phyloP scores from a whole-genome alignment of 192 early-diverging fungal genomes.

The Backusella morwellensis region DNA sequence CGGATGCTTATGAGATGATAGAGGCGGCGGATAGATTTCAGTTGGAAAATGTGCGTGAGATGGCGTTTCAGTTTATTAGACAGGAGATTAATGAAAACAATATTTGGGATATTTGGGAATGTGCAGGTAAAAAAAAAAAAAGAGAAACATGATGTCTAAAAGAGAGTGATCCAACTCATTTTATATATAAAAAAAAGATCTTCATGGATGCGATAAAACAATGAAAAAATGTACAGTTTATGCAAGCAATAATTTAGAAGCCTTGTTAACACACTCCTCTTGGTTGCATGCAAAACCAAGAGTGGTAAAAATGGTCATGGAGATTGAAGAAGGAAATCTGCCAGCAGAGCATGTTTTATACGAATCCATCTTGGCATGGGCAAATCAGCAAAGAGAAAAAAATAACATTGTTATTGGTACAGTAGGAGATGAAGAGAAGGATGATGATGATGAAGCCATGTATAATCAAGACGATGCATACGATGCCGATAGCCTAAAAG shows the following conservation, averaged over 20 bases:
- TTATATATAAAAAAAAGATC: slow-evolving; percentile 16
- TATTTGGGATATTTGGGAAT: slow-evolving; percentile 37
- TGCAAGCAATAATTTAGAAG: slow-evolving; percentile 18
- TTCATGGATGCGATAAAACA: slow-evolving; percentile 25
- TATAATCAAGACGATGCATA: neutral
- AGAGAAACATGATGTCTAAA: neutral
- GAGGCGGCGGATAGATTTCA: slow-evolving; percentile 38
- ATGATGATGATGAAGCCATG: neutral
- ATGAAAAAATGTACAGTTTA: slow-evolving; percentile 25
- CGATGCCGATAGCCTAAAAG: neutral
- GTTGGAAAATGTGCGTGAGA: slow-evolving; percentile 21
- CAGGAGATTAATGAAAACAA: slow-evolving; percentile 23
- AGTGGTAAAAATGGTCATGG: slow-evolving; percentile 23
- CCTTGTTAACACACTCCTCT: slow-evolving; percentile 19
- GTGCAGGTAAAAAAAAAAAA: slow-evolving; percentile 27
- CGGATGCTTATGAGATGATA: slow-evolving; percentile 5
- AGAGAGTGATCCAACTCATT: neutral
- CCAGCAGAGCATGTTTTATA: slow-evolving; percentile 28
- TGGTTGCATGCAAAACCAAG: slow-evolving; percentile 29
- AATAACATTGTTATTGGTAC: neutral
- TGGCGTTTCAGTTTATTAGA: slow-evolving; percentile 28
- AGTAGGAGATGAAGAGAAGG: neutral
- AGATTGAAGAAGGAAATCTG: slow-evolving; percentile 31
- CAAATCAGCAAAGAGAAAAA: neutral
- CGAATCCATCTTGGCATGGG: neutral